Percentiles rank a stretch among this genome's conserved stretches.
Conservation (phyloP, 2,329 filamentous ascomycete genomes). For the Aspergillus pseudoviridinutans region DNA sequence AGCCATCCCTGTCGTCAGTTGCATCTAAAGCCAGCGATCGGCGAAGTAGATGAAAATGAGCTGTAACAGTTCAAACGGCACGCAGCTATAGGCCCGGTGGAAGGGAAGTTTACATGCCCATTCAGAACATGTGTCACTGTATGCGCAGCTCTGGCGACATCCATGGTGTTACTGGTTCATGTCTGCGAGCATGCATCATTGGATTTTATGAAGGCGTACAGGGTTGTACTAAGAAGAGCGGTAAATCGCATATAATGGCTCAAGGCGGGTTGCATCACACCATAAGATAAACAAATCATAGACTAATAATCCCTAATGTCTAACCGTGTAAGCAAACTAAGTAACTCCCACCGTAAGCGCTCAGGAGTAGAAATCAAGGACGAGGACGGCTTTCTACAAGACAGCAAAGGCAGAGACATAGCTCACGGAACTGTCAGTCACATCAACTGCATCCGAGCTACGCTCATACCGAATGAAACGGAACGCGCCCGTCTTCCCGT, state of each 20-base stretch:
- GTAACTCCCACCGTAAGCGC: not conserved
- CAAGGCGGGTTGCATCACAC: not conserved
- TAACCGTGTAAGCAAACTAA: not conserved
- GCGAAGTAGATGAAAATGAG: not conserved
- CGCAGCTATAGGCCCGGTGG: not conserved
- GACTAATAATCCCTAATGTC: not conserved
- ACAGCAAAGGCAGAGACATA: constrained; percentile 91
- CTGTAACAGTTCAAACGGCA: not conserved
- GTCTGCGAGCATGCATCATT: not conserved
- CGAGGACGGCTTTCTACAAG: constrained; percentile 41
- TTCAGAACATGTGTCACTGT: not conserved
- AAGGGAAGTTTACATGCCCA: not conserved
- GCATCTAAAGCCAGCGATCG: not conserved
- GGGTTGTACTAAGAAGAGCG: not conserved
- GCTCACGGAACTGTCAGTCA: constrained; percentile 80
- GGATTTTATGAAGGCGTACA: not conserved
- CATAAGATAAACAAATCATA: not conserved
- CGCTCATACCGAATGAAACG: constrained; percentile 82
- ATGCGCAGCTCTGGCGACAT: not conserved
- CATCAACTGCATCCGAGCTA: constrained; percentile 67
- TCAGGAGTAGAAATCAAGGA: not conserved
- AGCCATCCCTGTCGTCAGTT: not conserved
- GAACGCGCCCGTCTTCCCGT: constrained; percentile 54
- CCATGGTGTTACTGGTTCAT: not conserved
- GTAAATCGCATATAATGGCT: not conserved